Base-by-base conservation (phyloP, 1,284 basidiomycete genomes). In the Mycena citricolor region DNA sequence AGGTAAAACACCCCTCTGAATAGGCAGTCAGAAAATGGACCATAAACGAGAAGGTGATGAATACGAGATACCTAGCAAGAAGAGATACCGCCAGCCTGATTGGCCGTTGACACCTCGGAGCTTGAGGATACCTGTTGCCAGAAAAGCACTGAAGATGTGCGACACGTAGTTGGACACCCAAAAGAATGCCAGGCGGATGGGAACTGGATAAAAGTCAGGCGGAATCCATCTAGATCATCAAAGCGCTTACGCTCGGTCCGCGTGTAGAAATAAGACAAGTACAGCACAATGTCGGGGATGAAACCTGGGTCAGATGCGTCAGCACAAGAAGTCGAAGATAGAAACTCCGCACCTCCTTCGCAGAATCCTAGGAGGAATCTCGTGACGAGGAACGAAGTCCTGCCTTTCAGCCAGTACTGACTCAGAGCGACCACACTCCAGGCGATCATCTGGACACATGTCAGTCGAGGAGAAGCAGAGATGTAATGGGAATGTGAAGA, bases 181-280 rank as follows among this genome's bases (percentile, higher is more conserved):
- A 67, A 87, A 88, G 58, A 74, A 79, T 1, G 79, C 79, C 3
- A 88, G 66, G 12, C 86, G 74, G 28, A 86, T 72, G 5, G 83
- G 82, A 8, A 88, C 69, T 75, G 34, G 17, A 37, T 10, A 10
- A 31, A n/a, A n/a, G n/a, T 26, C 44, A 13, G 22, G 24, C 17
- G n/a, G n/a, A n/a, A n/a, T n/a, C n/a, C n/a, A n/a, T n/a, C n/a
- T n/a, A n/a, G n/a, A n/a, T n/a, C n/a, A n/a, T n/a, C n/a, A n/a
- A n/a, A n/a, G n/a, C n/a, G n/a, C n/a, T 54, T 51, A 70, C 71
- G 65, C 60, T 84, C 80, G 11, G 58, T 69, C 52, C 77, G 78
- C 5, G 76, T 83, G 60, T 84, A 86, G 58, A 74, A 86, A 58
- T 86, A 85, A 2, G 79, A 81, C 1, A 86, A 65, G 54, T 85